Conservation (phyloP, 179 eudicot species). For the Beta lomatogona region DNA sequence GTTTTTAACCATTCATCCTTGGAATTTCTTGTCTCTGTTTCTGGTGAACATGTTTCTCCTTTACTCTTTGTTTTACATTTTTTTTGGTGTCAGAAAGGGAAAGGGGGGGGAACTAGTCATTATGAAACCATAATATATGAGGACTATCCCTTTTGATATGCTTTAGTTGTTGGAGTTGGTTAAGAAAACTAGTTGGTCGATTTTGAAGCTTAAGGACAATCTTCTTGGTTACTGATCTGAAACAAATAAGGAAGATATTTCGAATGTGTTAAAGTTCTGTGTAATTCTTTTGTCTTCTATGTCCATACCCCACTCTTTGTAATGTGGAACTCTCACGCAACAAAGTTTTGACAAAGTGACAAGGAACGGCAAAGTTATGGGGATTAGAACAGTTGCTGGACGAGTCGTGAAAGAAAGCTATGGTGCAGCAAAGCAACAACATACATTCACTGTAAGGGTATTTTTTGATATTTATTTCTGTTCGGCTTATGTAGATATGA, state of each 20-base stretch:
- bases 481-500: neutral
- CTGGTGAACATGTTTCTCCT: neutral
- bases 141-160: neutral
- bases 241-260: neutral
- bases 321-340: slow-evolving; percentile 19
- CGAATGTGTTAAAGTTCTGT: neutral
- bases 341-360: slow-evolving; percentile 62
- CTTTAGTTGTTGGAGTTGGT: neutral
- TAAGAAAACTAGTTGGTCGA: neutral
- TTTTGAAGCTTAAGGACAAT: neutral
- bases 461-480: slow-evolving; percentile 12
- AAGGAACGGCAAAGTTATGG: slow-evolving; percentile 45
- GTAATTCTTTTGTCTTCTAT: neutral
- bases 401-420: slow-evolving; percentile 85
- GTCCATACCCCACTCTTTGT: neutral
- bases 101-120: neutral
- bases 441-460: slow-evolving; percentile 79
- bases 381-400: slow-evolving; percentile 74
- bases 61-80: neutral
- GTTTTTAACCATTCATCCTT: neutral
- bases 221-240: neutral
- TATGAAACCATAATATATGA: neutral
- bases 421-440: slow-evolving; percentile 82
- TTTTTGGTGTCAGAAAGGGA: neutral
- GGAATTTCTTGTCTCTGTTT: neutral